Base-by-base conservation (phyloP, 1,139 yeast genomes). In the Debaryomyces coudertii region DNA sequence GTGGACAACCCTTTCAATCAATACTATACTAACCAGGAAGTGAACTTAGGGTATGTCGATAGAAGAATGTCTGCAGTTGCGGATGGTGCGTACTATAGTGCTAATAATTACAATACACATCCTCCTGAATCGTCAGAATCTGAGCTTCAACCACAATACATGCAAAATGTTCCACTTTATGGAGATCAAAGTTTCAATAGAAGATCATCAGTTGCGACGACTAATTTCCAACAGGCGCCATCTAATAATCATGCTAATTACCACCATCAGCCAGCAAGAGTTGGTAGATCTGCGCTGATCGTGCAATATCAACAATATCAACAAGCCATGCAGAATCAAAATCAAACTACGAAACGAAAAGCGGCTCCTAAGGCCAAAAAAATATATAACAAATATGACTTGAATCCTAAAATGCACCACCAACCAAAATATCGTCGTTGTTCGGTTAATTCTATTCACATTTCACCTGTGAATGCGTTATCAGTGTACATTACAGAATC, bases 381-480 rank as follows among this genome's bases (percentile, higher is more conserved):
- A 47, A 63, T 85, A 4, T 62, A 68, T 40, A 65, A 67, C 46
- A 70, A 66, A 47, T 57, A 72, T 24, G 95, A 89, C 48, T 69
- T 90, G 53, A 73, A 73, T 25, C 96, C 97, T 0, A 71, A 75
- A 25, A 55, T 77, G 12, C 84, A 88, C 55, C 68, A 71, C 16
- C 83, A 79, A 47, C 96, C 96, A 1, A 85, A 85, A 63, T 87
- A 82, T 60, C 77, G 97, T 52, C 77, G 97, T 42, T 90, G 95
- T 7, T 80, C 92, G 1, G 82, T 88, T 36, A 85, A 86, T 47
- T 84, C 90, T 5, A 82, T 85, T 38, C 89, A 84, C 53, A 80
- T 90, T 33, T 87, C 96, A n/a, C 99, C 99, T 0, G 76, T 89
- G 16, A 77, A 81, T 48, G 97, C 97, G 1, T 71, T 92, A 49